Evolutionary conservation across 2,329 filamentous ascomycete genomes (phyloP).

Genomic region (Aspergillus flavus): DNA sequence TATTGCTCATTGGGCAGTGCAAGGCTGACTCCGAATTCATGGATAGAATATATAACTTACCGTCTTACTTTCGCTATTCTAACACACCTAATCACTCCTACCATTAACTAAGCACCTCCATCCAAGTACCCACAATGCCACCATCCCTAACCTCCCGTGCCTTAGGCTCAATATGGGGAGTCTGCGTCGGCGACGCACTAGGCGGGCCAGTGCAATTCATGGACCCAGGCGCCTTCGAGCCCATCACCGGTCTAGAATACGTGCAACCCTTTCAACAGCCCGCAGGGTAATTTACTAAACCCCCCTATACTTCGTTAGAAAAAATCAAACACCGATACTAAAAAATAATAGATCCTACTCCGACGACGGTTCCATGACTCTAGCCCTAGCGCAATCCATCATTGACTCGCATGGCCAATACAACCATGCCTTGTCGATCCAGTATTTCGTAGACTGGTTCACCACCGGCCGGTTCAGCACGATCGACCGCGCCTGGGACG

Average conservation of each 20-base stretch:
- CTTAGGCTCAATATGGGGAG: slow-evolving; percentile 40
- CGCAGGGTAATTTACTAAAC: slow-evolving; percentile 30
- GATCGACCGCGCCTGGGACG: slow-evolving; percentile 41
- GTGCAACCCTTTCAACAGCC: slow-evolving; percentile 40
- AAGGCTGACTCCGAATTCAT: background rate
- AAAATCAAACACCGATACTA: background rate
- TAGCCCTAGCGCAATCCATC: slow-evolving; percentile 46
- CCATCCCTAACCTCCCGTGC: background rate
- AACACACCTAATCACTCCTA: background rate
- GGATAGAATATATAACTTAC: background rate
- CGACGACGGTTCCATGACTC: slow-evolving; percentile 49
- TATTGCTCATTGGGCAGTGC: background rate
- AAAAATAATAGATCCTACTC: slow-evolving; percentile 37
- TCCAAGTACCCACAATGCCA: background rate
- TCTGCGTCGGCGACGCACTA: slow-evolving; percentile 47
- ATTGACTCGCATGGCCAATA: slow-evolving; percentile 34
- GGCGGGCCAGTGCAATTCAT: slow-evolving; percentile 48
- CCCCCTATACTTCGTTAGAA: background rate
- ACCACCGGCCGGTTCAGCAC: slow-evolving; percentile 41
- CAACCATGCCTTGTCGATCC: slow-evolving; percentile 33
- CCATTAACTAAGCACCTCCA: background rate
- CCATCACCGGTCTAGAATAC: slow-evolving; percentile 34
- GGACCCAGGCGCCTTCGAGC: slow-evolving; percentile 36
- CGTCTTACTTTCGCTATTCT: background rate
- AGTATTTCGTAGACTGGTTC: slow-evolving; percentile 43